Conservation (phyloP, 106 monocot genomes). For the Amphibolis antarctica region DNA sequence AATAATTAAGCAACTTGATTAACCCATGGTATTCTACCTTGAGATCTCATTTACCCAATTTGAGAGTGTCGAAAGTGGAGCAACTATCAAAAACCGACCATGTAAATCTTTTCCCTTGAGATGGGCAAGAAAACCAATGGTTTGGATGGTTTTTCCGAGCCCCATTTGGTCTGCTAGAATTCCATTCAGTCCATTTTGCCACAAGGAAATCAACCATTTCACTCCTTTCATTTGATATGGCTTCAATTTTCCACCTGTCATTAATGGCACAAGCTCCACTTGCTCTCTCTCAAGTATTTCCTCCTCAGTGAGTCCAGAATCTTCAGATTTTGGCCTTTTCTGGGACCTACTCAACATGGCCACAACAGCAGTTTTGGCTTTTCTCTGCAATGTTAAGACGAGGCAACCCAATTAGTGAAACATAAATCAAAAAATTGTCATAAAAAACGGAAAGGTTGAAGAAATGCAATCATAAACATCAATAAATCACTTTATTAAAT, state of each 20-base stretch:
- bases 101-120: constrained; percentile 80
- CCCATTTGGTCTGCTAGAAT: constrained; percentile 99
- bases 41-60: constrained; percentile 85
- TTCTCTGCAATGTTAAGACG: constrained; percentile 20
- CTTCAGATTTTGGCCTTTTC: constrained; percentile 42
- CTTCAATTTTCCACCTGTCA: constrained; percentile 94
- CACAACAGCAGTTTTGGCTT: constrained; percentile 80
- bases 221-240: constrained; percentile 89
- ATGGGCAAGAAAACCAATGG: constrained; percentile 93
- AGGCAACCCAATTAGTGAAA: too few species aligned
- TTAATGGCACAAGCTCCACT: constrained; percentile 63
- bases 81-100: constrained; percentile 85
- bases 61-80: constrained; percentile 95
- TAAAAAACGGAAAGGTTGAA: neutral
- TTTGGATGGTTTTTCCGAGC: constrained; percentile 93
- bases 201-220: constrained; percentile 90
- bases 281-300: constrained; percentile 74
- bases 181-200: constrained; percentile 98
- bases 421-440: neutral
- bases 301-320: constrained; percentile 54
- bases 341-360: constrained; percentile 75
- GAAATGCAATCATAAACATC: too few species aligned
- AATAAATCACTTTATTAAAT: too few species aligned
- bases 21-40: constrained; percentile 30
- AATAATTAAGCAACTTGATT: neutral